Base-by-base conservation (phyloP, 768 basidiomycete species). In the Trametes cubensis region DNA sequence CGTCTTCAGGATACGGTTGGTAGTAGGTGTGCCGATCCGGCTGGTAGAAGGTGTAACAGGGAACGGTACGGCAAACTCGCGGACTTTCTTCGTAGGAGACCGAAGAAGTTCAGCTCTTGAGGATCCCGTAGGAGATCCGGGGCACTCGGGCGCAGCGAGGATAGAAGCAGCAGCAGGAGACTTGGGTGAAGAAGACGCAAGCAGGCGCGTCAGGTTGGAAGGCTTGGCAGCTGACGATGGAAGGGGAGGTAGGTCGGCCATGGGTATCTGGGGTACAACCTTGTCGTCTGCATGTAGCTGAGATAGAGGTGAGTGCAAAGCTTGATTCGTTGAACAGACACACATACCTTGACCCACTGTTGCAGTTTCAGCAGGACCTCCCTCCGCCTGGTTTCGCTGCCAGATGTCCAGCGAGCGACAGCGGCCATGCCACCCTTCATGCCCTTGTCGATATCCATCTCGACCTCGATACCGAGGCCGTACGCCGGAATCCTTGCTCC, bases 371-470 rank as follows among this genome's bases (percentile, higher is more conserved):
- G 63, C 25, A 77, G 77, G 64, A 93, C 81, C 55, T 83, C 77
- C 56, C 78, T 75, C 57, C 85, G 83, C 56, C 92, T 83, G 38
- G 75, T 75, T 57, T 90, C 89, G 40, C 82, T 76, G 46, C 80
- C 85, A 28, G 88, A 84, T 3, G 92, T 92, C 92, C 92, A 94
- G 58, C 90, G 84, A 55, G 92, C 92, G 46, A 94, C 89, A 28
- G 92, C 89, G 40, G 90, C 90, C 88, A 94, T 93, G n/a, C 92
- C 90, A 47, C 83, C 85, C 21, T 78, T 78, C 87, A 90, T 86
- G 67, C 83, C 85, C 75, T 89, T 90, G 74, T 91, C 89, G 58
- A 92, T 83, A 68, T 92, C 85, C 78, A 91, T 88, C 67, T 93
- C 90, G 25, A 93, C 90, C 74, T 94, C 90, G 52, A 94, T 90